phyloP scores from a whole-genome alignment of 2,329 filamentous ascomycete species.

The Claviceps sp. region DNA sequence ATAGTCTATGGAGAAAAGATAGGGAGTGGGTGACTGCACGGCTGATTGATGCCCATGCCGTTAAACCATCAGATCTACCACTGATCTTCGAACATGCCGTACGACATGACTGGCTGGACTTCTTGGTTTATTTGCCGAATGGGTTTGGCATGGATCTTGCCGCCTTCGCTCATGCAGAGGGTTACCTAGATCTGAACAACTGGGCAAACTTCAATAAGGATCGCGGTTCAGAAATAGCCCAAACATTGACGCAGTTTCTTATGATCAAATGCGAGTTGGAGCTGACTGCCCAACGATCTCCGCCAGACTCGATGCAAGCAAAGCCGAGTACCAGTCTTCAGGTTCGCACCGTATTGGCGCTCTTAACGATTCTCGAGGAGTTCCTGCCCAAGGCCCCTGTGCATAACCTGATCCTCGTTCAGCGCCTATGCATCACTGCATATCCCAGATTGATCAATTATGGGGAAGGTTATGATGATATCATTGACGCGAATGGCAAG shows the following conservation, averaged over 20 bases:
- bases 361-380: conserved; percentile 69
- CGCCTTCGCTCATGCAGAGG: conserved; percentile 69
- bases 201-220: conserved; percentile 66
- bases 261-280: conserved; percentile 76
- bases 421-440: conserved; percentile 77
- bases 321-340: conserved; percentile 62
- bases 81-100: conserved; percentile 50
- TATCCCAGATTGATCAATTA: conserved; percentile 96
- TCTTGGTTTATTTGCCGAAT: conserved; percentile 63
- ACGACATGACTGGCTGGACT: conserved; percentile 72
- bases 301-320: conserved; percentile 42
- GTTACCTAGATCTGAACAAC: conserved; percentile 63
- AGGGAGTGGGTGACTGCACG: conserved; percentile 72
- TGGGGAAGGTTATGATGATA: conserved; percentile 78
- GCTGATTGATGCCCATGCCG: conserved; percentile 69
- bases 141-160: conserved; percentile 81
- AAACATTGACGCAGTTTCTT: conserved; percentile 65
- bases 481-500: conserved; percentile 75
- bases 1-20: conserved; percentile 85
- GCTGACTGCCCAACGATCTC: conserved; percentile 54
- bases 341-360: conserved; percentile 69
- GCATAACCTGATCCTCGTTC: conserved; percentile 63
- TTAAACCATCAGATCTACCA: conserved; percentile 43
- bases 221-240: conserved; percentile 52
- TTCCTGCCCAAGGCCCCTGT: conserved; percentile 45